These are phyloP conservation scores for Wickerhamiella bombiphila DNA, from an alignment of 805 yeast species.

Conservation along the genomic window DNA sequence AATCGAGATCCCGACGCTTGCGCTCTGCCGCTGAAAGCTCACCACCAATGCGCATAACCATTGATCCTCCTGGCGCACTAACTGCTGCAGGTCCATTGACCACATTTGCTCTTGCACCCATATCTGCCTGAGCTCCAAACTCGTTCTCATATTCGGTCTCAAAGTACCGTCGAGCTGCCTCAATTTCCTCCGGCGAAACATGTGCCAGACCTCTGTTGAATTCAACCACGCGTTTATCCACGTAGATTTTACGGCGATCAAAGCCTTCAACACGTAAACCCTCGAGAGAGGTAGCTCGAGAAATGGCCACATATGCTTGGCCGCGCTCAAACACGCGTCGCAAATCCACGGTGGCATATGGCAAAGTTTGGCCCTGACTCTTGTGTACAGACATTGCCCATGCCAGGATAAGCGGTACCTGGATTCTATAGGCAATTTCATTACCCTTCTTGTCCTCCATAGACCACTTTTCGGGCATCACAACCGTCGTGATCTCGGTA, in stretches of 20 bases:
- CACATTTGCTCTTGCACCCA: no score
- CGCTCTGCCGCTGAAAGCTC: no score
- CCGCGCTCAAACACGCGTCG: conserved; percentile 72
- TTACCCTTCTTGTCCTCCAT: conserved; percentile 60
- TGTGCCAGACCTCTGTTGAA: conserved; percentile 35
- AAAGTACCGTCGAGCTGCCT: conserved; percentile 6
- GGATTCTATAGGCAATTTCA: conserved; percentile 57
- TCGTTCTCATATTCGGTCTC: not conserved
- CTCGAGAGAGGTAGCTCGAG: conserved; percentile 71
- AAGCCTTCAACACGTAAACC: conserved; percentile 77
- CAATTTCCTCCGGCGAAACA: conserved; percentile 6
- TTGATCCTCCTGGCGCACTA: no score
- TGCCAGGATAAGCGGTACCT: conserved; percentile 79
- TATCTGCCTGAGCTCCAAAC: not conserved
- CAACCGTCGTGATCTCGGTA: conserved; percentile 55
- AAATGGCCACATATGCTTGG: conserved; percentile 89
- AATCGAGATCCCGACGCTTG: no score
- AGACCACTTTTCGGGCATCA: conserved; percentile 71
- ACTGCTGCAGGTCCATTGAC: no score
- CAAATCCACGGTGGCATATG: conserved; percentile 64
- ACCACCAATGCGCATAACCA: no score
- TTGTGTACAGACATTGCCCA: conserved; percentile 96
- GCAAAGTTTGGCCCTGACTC: conserved; percentile 85
- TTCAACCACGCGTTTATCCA: conserved; percentile 53
- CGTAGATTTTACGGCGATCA: conserved; percentile 43